A percentile compares a stretch with the other conserved stretches of the same genome.
These are phyloP conservation scores for Solanum chacoense DNA, from an alignment of 305 asterid species.

Conservation along the genomic window DNA sequence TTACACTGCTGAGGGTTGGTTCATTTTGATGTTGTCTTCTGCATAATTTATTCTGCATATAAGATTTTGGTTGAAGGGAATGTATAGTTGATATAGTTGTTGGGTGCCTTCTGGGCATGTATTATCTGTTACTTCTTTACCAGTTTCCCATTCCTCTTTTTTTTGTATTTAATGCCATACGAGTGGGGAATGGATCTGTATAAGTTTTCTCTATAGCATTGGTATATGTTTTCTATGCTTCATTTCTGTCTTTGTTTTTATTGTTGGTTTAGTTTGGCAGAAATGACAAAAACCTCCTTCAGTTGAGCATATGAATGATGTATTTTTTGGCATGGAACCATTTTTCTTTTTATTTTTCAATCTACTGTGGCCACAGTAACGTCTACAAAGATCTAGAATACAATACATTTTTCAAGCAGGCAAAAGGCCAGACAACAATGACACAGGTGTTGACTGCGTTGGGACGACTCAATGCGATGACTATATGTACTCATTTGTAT, in stretches of 20 bases:
- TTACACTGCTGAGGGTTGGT: background rate
- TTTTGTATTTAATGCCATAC: background rate
- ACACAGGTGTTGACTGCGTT: background rate
- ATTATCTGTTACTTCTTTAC: background rate
- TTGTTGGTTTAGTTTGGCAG: background rate
- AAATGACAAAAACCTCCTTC: background rate
- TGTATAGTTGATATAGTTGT: background rate
- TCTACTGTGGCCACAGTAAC: background rate
- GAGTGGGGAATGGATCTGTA: background rate
- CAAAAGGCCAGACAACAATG: background rate
- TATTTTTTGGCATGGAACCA: background rate
- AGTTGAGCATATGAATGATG: background rate
- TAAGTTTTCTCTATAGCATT: background rate
- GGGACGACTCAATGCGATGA: background rate
- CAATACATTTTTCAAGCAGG: background rate
- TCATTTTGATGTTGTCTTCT: background rate
- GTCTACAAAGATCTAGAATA: background rate
- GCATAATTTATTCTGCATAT: background rate
- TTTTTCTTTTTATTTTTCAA: background rate
- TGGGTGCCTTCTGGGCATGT: background rate
- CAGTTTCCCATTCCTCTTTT: background rate
- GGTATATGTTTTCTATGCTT: background rate
- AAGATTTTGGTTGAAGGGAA: background rate
- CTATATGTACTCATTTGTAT: background rate
- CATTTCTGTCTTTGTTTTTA: background rate